phyloP scores from a whole-genome alignment of 305 asterid genomes.

The Fraxinus latifolia region DNA sequence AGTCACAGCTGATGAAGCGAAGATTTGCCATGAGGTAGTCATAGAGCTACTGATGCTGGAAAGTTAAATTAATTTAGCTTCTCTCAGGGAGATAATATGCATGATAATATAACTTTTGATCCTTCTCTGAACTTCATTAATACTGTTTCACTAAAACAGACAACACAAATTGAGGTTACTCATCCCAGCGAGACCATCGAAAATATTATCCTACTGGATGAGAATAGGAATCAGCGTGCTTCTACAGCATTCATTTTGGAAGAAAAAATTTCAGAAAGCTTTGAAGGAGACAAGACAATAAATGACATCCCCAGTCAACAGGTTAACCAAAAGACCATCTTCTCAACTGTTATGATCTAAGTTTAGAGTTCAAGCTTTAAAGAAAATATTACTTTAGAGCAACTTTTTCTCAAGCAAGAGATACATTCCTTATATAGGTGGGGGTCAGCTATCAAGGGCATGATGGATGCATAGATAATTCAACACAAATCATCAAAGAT shows the following conservation, averaged over 20 bases:
- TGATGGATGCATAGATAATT: not conserved
- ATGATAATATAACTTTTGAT: not conserved
- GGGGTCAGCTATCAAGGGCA: not conserved
- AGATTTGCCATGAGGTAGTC: conserved; percentile 17
- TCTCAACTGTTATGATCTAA: not conserved
- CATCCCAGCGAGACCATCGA: not conserved
- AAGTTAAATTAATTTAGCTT: conserved; percentile 1
- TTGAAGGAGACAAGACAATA: conserved; percentile 9
- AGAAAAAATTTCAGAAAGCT: conserved; percentile 1
- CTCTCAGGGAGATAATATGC: not conserved
- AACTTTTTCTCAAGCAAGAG: not conserved
- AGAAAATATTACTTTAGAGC: not conserved
- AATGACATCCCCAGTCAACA: conserved; percentile 11
- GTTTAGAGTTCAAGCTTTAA: not conserved
- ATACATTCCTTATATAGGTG: conserved; percentile 3
- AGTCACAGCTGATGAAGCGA: conserved; percentile 21
- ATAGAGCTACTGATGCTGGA: not conserved
- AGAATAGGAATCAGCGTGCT: not conserved
- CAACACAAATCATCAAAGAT: conserved; percentile 9
- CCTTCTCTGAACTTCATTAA: not conserved
- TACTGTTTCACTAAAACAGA: conserved; percentile 15
- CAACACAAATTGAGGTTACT: conserved; percentile 8
- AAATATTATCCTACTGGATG: not conserved
- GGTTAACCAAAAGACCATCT: conserved; percentile 1
- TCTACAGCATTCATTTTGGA: conserved; percentile 3